These are phyloP conservation scores for Tylopilus balloui DNA, from an alignment of 768 basidiomycete species.

Conservation along the genomic window DNA sequence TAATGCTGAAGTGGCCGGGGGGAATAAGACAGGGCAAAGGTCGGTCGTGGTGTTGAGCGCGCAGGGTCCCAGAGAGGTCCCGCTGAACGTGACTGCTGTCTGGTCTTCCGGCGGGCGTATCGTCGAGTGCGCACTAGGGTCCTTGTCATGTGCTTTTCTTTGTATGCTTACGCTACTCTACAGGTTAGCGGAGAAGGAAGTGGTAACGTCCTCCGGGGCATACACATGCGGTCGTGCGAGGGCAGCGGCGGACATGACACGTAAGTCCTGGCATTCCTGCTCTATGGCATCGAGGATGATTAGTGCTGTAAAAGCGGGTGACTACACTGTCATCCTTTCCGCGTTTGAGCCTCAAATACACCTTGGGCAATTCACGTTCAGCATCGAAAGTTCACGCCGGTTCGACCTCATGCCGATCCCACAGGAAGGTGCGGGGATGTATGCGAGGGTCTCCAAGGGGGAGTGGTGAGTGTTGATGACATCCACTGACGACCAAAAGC, in stretches of 20 bases:
- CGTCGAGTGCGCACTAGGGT: constrained; percentile 53
- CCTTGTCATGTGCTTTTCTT: background rate
- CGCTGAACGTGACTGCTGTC: constrained; percentile 67
- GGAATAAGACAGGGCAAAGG: constrained; percentile 26
- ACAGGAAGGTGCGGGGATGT: constrained; percentile 93
- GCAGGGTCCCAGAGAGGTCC: constrained; percentile 58
- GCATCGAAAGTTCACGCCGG: constrained; percentile 55
- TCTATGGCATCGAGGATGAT: background rate
- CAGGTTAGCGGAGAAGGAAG: constrained; percentile 61
- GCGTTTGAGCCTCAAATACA: constrained; percentile 69
- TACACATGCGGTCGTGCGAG: constrained; percentile 78
- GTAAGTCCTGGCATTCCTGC: constrained; percentile 35
- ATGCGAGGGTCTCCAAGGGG: constrained; percentile 59
- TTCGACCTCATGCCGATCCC: constrained; percentile 65
- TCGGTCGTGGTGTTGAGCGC: constrained; percentile 42
- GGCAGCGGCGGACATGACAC: constrained; percentile 44
- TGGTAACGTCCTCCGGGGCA: constrained; percentile 69
- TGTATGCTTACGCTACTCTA: background rate
- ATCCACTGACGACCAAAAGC: background rate
- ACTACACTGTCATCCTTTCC: constrained; percentile 82
- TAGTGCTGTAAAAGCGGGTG: constrained; percentile 40
- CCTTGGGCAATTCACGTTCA: constrained; percentile 60
- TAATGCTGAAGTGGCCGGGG: constrained; percentile 5
- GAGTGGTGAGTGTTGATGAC: constrained; percentile 54
- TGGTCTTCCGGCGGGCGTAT: constrained; percentile 76